phyloP scores from a whole-genome alignment of 1,284 basidiomycete genomes.

The Trametes polyzona region DNA sequence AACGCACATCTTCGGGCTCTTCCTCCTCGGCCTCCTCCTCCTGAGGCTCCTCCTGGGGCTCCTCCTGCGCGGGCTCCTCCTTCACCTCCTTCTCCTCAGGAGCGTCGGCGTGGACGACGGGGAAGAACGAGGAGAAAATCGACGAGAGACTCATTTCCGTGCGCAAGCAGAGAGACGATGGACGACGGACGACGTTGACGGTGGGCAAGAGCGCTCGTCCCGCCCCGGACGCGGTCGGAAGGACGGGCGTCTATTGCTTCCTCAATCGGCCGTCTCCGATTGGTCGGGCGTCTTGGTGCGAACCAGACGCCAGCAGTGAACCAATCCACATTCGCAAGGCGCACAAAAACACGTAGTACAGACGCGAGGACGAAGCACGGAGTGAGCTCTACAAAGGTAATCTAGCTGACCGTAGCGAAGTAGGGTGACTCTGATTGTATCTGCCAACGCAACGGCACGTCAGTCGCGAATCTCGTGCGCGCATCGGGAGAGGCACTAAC shows the following conservation, averaged over 20 bases:
- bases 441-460: constrained; percentile 2
- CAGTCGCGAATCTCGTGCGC: neutral
- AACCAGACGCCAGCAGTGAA: neutral
- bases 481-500: constrained; percentile 41
- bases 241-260: neutral
- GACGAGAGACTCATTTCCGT: constrained; percentile 49
- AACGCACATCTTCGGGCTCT: constrained; percentile 79
- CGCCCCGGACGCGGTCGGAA: constrained; percentile 10
- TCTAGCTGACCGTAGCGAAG: constrained; percentile 17
- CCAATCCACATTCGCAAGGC: neutral
- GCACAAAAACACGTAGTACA: neutral
- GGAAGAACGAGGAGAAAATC: constrained; percentile 67
- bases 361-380: neutral
- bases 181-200: constrained; percentile 9
- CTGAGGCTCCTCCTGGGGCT: constrained; percentile 40
- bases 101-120: constrained; percentile 60
- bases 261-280: constrained; percentile 13
- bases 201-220: neutral
- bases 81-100: constrained; percentile 47
- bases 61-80: constrained; percentile 30
- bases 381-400: neutral
- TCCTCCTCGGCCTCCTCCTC: constrained; percentile 45
- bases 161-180: neutral
- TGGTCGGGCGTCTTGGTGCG: neutral
- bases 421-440: constrained; percentile 28